These are phyloP conservation scores for Pholiota microspora DNA, from an alignment of 768 basidiomycete species.

Conservation along the genomic window DNA sequence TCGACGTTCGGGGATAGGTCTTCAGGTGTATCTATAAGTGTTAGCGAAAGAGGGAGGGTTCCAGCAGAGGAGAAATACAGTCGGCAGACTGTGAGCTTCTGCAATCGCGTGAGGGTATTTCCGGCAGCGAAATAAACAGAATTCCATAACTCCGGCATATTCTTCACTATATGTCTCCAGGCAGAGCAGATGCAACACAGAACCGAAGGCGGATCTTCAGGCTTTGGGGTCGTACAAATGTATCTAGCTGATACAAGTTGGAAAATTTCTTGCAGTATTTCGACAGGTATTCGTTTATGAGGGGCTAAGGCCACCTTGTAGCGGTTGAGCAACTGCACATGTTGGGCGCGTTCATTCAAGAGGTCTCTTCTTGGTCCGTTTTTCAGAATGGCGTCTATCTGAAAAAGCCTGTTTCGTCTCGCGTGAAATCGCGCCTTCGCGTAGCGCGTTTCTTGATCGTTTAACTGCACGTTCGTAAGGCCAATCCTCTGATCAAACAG, in stretches of 20 bases:
- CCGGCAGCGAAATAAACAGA: constrained; percentile 11
- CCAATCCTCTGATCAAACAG: constrained; percentile 12
- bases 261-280: constrained; percentile 18
- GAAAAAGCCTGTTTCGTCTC: constrained; percentile 5
- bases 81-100: constrained; percentile 9
- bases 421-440: constrained; percentile 8
- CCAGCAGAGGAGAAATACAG: constrained; percentile 13
- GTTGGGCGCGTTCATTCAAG: constrained; percentile 5
- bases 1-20: background rate
- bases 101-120: constrained; percentile 3
- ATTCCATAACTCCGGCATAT: constrained; percentile 21
- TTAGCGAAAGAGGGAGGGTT: constrained; percentile 11
- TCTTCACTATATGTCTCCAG: constrained; percentile 17
- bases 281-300: constrained; percentile 19
- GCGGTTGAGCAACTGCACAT: constrained; percentile 8
- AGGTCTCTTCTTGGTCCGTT: background rate
- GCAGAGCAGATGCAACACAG: constrained; percentile 19
- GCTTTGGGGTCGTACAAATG: constrained; percentile 8
- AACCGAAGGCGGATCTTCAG: constrained; percentile 16
- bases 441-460: constrained; percentile 5
- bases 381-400: constrained; percentile 2
- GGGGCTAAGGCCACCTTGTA: constrained; percentile 20
- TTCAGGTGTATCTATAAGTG: constrained; percentile 7
- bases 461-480: constrained; percentile 7
- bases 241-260: constrained; percentile 9